A percentile compares a stretch with the other conserved stretches of the same genome.
These are phyloP conservation scores for Fusarium xyrophilum DNA, from an alignment of 2,329 filamentous ascomycete species.

Conservation along the genomic window DNA sequence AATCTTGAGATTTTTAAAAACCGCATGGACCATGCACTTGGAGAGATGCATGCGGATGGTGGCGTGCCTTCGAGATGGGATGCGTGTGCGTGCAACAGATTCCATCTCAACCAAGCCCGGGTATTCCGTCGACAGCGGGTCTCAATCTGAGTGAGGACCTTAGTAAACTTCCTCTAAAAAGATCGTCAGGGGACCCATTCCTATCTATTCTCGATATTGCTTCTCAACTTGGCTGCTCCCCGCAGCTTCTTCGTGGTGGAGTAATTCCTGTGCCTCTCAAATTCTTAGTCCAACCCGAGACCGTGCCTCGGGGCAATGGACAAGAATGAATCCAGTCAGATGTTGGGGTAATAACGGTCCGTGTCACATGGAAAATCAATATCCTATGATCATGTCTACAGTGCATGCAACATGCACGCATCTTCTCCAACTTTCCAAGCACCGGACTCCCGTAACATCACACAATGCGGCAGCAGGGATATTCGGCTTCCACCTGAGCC, in stretches of 20 bases:
- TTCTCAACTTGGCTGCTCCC: conserved; percentile 31
- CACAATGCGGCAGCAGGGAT: conserved; percentile 29
- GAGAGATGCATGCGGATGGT: conserved; percentile 13
- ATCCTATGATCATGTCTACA: no score
- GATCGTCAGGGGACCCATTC: conserved; percentile 24
- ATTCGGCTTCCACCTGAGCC: conserved; percentile 24
- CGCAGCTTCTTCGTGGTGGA: conserved; percentile 34
- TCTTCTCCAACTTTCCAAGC: conserved; percentile 31
- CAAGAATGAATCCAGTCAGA: background rate
- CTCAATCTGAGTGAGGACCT: background rate
- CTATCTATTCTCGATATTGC: conserved; percentile 7
- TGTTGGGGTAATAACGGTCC: conserved; percentile 9
- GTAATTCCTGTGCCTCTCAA: conserved; percentile 10
- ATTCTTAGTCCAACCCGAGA: background rate
- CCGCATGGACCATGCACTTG: conserved; percentile 36
- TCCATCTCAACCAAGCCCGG: background rate
- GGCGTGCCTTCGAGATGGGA: conserved; percentile 14
- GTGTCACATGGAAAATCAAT: conserved; percentile 16
- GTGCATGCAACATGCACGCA: conserved; percentile 23
- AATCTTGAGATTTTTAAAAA: conserved; percentile 2
- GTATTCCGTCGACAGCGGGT: background rate
- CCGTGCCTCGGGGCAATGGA: conserved; percentile 14
- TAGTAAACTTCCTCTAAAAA: background rate
- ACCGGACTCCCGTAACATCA: background rate
- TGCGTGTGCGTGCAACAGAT: conserved; percentile 17